Percentiles rank a stretch among this genome's conserved stretches.
These are phyloP conservation scores for Talaromyces stipitatus DNA, from an alignment of 495 filamentous ascomycete genomes.

Conservation along the genomic window DNA sequence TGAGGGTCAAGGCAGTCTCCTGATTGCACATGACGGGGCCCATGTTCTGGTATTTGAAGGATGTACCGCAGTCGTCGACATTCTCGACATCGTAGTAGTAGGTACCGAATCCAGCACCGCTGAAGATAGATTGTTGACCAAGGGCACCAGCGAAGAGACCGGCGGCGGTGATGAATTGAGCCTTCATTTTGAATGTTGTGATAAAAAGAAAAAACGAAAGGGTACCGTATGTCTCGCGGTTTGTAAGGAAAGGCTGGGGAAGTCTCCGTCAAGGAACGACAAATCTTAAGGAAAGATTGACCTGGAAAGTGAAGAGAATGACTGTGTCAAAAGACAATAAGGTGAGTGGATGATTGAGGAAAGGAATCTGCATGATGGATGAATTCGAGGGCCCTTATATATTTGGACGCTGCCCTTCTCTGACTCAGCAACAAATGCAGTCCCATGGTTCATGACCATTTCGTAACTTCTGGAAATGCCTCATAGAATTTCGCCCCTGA, in stretches of 20 bases:
- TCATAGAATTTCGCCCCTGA: not conserved
- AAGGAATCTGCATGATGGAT: not conserved
- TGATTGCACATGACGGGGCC: constrained; percentile 10
- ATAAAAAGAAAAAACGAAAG: not conserved
- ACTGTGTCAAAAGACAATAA: not conserved
- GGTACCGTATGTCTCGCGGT: not conserved
- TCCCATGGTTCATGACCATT: not conserved
- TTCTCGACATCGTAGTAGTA: constrained; percentile 13
- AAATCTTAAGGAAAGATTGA: not conserved
- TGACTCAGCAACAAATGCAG: not conserved
- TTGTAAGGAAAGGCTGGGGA: not conserved
- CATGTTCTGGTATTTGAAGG: constrained; percentile 8
- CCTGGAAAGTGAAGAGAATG: not conserved
- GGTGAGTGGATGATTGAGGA: not conserved
- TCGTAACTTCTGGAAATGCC: not conserved
- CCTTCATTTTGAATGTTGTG: constrained; percentile 5
- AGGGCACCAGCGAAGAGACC: constrained; percentile 3
- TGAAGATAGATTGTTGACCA: not conserved
- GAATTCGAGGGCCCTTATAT: not conserved
- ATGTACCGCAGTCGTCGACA: constrained; percentile 9
- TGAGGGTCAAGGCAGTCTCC: constrained; percentile 5
- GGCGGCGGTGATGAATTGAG: constrained; percentile 1
- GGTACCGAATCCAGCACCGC: constrained; percentile 9
- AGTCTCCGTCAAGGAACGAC: not conserved
- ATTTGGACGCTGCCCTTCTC: not conserved